Conservation (phyloP, 2,329 filamentous ascomycete genomes). For the Verticillium klebahnii region DNA sequence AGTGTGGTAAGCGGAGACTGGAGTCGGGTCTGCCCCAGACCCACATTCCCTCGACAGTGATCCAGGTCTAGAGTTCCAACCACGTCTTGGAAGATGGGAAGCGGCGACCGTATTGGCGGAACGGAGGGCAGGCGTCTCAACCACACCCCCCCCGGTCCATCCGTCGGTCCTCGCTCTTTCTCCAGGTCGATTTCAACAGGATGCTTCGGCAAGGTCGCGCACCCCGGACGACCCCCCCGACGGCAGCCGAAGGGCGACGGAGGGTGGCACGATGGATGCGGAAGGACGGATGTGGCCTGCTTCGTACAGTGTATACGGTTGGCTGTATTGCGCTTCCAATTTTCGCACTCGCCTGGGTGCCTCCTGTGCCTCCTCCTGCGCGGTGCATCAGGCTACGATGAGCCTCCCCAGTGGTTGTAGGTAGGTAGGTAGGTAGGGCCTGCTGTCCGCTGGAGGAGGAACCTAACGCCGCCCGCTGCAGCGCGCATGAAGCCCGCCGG, state of each 20-base stretch:
- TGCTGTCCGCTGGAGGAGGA: not conserved
- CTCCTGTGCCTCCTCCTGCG: not conserved
- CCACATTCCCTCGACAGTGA: not conserved
- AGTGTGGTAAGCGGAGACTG: not conserved
- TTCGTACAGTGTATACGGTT: not conserved
- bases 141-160: not conserved
- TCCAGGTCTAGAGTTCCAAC: not conserved
- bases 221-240: conserved; percentile 1
- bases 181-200: not conserved
- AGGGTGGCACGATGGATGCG: not conserved
- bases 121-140: not conserved
- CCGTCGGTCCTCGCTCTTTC: not conserved
- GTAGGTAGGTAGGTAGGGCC: not conserved
- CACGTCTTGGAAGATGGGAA: not conserved
- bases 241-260: not conserved
- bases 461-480: not conserved
- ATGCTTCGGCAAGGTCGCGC: not conserved
- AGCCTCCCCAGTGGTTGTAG: not conserved
- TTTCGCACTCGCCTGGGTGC: not conserved
- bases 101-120: not conserved
- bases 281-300: not conserved
- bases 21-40: not conserved
- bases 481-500: not conserved
- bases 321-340: not conserved
- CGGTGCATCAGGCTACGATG: not conserved